Conservation (phyloP, 495 filamentous ascomycete genomes). For the Endocarpon pusillum region DNA sequence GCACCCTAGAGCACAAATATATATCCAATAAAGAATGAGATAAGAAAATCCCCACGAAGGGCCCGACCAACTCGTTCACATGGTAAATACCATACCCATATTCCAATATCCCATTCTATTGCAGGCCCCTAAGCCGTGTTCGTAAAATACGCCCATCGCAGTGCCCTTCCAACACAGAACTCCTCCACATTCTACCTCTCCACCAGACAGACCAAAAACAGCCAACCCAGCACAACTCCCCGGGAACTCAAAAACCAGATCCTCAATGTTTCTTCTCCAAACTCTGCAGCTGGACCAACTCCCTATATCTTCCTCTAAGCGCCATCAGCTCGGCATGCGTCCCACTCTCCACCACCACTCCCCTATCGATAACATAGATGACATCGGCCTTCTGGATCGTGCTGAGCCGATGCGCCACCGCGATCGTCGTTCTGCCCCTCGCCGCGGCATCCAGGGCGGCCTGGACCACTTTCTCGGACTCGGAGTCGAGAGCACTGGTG, state of each 20-base stretch:
- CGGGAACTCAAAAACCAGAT: not conserved
- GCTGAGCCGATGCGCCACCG: constrained; percentile 33
- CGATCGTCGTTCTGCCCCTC: constrained; percentile 21
- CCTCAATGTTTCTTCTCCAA: not conserved
- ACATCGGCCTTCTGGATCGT: constrained; percentile 27
- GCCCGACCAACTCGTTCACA: no score
- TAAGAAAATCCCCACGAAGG: no score
- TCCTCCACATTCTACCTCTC: no score
- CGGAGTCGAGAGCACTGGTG: constrained; percentile 35
- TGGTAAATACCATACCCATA: no score
- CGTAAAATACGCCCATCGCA: no score
- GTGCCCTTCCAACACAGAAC: no score
- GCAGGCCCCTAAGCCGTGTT: no score
- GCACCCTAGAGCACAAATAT: no score
- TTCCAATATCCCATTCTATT: no score
- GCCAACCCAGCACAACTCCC: no score
- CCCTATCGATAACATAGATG: constrained; percentile 26
- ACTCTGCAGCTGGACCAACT: constrained; percentile 14
- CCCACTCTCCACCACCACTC: constrained; percentile 19
- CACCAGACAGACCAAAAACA: no score
- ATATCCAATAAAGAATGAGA: no score
- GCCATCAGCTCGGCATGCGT: constrained; percentile 23
- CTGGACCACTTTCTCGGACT: constrained; percentile 57
- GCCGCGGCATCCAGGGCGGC: constrained; percentile 33
- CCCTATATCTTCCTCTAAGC: constrained; percentile 20